phyloP scores from a whole-genome alignment of 805 yeast species.

The Pichia deserticola region DNA sequence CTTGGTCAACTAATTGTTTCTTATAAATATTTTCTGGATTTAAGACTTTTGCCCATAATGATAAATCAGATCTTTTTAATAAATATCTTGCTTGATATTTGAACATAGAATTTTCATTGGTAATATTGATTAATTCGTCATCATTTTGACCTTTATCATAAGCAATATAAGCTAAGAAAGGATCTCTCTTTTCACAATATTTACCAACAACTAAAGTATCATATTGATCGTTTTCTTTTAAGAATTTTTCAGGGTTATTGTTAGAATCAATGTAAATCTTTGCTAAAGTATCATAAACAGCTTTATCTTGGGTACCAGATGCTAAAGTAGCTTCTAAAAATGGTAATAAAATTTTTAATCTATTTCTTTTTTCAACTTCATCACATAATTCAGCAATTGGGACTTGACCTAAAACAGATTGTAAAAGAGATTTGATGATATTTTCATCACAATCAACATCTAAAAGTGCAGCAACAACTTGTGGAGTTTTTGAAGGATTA shows the following conservation, averaged over 20 bases:
- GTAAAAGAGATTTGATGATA: constrained; percentile 71
- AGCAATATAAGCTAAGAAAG: constrained; percentile 94
- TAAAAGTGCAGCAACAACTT: constrained; percentile 89
- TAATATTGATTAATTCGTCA: constrained; percentile 79
- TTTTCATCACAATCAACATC: constrained; percentile 97
- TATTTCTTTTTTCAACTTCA: constrained; percentile 95
- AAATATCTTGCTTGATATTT: constrained; percentile 98
- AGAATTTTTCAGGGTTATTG: constrained; percentile 94
- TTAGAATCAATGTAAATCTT: constrained; percentile 96
- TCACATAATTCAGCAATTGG: constrained; percentile 83
- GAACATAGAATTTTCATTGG: constrained; percentile 97
- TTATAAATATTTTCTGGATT: constrained; percentile 73
- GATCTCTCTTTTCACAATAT: constrained; percentile 98
- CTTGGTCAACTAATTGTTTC: constrained; percentile 87
- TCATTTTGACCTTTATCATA: constrained; percentile 94
- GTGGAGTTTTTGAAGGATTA: constrained; percentile 92
- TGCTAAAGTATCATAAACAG: constrained; percentile 90
- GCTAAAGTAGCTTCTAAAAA: constrained; percentile 83
- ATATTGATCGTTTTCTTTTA: constrained; percentile 82
- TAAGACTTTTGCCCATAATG: constrained; percentile 77
- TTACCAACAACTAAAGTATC: constrained; percentile 95
- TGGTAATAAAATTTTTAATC: constrained; percentile 85
- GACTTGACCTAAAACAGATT: constrained; percentile 87
- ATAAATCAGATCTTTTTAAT: constrained; percentile 77
- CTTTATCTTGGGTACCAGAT: constrained; percentile 81